Percentiles rank a stretch among this genome's conserved stretches.
phyloP scores from a whole-genome alignment of 75 land plant species.

The Chamaecyparis obtusa region DNA sequence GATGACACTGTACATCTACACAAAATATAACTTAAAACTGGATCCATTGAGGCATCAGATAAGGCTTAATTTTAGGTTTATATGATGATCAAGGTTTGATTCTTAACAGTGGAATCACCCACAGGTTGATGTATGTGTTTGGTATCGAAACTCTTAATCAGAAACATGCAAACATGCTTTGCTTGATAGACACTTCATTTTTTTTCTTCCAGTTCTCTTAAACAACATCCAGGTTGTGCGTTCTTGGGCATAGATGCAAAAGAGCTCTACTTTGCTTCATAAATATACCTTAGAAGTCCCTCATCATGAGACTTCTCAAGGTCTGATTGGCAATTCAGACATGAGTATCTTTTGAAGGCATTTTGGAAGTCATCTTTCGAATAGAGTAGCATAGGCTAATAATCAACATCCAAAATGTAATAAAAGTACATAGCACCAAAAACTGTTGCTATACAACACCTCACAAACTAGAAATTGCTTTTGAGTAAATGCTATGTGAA shows the following conservation, averaged over 20 bases:
- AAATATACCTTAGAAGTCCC: neutral
- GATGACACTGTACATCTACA: neutral
- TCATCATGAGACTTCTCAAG: neutral
- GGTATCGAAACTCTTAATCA: neutral
- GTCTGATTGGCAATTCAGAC: neutral
- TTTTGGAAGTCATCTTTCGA: neutral
- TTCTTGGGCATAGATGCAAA: neutral
- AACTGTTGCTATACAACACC: neutral
- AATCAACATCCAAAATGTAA: neutral
- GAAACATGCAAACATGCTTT: neutral
- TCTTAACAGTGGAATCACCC: neutral
- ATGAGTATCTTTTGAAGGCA: neutral
- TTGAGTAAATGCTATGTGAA: neutral
- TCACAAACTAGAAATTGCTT: neutral
- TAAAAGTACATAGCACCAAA: neutral
- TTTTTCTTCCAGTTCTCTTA: neutral
- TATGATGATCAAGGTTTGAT: neutral
- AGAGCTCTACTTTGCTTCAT: neutral
- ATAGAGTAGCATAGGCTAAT: neutral
- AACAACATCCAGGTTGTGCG: neutral
- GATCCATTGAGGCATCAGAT: neutral
- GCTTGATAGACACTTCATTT: neutral
- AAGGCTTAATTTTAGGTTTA: neutral
- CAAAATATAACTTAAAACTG: neutral
- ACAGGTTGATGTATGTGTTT: neutral